A percentile compares a stretch with the other conserved stretches of the same genome.
These are phyloP conservation scores for Yueomyces sinensis DNA, from an alignment of 805 yeast genomes.

Conservation along the genomic window DNA sequence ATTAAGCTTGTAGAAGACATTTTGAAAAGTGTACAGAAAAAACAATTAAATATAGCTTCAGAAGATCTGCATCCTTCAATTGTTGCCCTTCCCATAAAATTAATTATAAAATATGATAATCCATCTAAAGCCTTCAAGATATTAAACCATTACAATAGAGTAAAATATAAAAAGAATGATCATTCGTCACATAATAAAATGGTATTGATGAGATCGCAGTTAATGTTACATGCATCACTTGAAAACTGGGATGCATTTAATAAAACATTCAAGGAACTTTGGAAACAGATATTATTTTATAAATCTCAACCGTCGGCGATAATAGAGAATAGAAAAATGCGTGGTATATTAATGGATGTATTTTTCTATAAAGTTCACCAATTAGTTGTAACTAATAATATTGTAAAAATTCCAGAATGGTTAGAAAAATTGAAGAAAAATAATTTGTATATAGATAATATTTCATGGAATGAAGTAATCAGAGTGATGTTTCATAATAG, in stretches of 20 bases:
- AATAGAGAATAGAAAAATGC: conserved; percentile 10
- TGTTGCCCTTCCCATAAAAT: conserved; percentile 25
- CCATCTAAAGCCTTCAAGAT: conserved; percentile 23
- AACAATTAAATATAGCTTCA: conserved; percentile 9
- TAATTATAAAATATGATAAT: conserved; percentile 18
- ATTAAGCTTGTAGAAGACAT: conserved; percentile 21
- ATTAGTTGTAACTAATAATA: conserved; percentile 6
- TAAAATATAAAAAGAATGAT: conserved; percentile 16
- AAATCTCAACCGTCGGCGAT: conserved; percentile 12
- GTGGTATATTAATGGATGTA: conserved; percentile 10
- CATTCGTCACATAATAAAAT: conserved; percentile 15
- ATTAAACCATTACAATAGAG: conserved; percentile 19
- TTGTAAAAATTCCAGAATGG: conserved; percentile 10
- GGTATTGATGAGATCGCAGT: conserved; percentile 20
- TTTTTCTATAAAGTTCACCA: conserved; percentile 14
- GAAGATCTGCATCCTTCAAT: conserved; percentile 22
- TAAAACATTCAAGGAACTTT: conserved; percentile 5
- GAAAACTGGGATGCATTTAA: conserved; percentile 23
- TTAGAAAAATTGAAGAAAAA: conserved; percentile 12
- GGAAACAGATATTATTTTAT: conserved; percentile 4
- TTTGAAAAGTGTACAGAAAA: conserved; percentile 15
- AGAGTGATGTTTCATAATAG: conserved; percentile 15
- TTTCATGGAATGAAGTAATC: conserved; percentile 22
- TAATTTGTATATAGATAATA: conserved; percentile 20
- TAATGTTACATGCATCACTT: conserved; percentile 20